Conservation (phyloP, 352 stramenopile species). For the Elongisporangium undulatum region DNA sequence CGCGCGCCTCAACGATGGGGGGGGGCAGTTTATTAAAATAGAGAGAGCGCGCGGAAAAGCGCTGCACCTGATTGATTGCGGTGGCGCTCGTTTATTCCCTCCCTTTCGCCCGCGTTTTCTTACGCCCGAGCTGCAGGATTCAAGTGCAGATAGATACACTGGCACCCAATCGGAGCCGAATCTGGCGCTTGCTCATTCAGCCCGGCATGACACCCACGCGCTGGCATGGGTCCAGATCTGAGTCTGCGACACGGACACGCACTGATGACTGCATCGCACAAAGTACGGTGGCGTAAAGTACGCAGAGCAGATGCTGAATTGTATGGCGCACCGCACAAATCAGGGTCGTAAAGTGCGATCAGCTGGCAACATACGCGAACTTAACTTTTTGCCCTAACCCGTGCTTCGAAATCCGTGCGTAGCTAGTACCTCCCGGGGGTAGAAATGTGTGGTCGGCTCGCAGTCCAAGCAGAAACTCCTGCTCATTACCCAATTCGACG, state of each 20-base stretch:
- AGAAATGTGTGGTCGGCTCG: background rate
- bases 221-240: background rate
- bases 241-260: background rate
- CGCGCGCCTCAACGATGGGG: background rate
- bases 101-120: background rate
- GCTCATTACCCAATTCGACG: background rate
- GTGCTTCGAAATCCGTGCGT: background rate
- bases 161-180: background rate
- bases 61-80: background rate
- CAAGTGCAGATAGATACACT: background rate
- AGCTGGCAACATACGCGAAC: background rate
- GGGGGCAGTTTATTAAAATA: background rate
- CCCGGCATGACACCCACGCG: background rate
- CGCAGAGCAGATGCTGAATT: background rate
- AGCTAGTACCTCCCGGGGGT: background rate
- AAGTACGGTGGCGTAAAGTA: background rate
- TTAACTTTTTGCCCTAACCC: background rate
- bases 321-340: background rate
- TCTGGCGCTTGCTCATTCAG: background rate
- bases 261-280: background rate
- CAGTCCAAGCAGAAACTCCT: background rate
- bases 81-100: background rate
- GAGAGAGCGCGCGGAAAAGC: background rate
- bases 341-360: background rate
- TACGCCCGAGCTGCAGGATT: background rate